Evolutionary conservation across 2,329 filamentous ascomycete genomes (phyloP).

Genomic region (Neoascochyta sp.): DNA sequence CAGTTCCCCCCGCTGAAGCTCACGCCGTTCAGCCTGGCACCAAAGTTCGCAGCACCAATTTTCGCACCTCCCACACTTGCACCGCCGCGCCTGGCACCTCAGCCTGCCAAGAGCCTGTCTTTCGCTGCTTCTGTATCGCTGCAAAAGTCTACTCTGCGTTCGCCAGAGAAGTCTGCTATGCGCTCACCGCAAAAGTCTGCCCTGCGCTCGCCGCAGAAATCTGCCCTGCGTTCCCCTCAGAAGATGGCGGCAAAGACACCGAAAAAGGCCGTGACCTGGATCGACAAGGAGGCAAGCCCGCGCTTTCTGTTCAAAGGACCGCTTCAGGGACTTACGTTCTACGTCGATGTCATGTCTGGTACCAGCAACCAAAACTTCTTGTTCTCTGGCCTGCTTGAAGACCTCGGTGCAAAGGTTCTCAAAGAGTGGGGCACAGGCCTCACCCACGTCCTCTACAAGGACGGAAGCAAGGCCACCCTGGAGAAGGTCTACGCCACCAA

Average conservation of each 20-base stretch:
- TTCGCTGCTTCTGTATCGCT: slow-evolving; percentile 3
- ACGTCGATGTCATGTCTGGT: slow-evolving; percentile 71
- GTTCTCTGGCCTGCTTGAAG: slow-evolving; percentile 72
- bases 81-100: slow-evolving; percentile 7
- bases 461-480: slow-evolving; percentile 74
- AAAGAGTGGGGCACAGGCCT: slow-evolving; percentile 63
- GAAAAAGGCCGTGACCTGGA: slow-evolving; percentile 39
- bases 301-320: slow-evolving; percentile 22
- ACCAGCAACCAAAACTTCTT: slow-evolving; percentile 61
- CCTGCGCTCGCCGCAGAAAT: slow-evolving; percentile 31
- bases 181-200: slow-evolving; percentile 26
- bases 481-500: slow-evolving; percentile 72
- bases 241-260: slow-evolving; percentile 31
- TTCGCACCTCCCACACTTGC: slow-evolving; percentile 9
- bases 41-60: slow-evolving; percentile 10
- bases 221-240: slow-evolving; percentile 36
- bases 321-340: slow-evolving; percentile 64
- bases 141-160: slow-evolving; percentile 5
- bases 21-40: slow-evolving; percentile 15
- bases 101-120: too few species aligned
- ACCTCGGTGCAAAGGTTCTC: slow-evolving; percentile 78
- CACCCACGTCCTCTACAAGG: slow-evolving; percentile 88
- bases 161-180: slow-evolving; percentile 9
- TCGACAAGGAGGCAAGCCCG: slow-evolving; percentile 21
- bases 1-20: slow-evolving; percentile 7